phyloP scores from a whole-genome alignment of 306 rosid genomes.

The Notholithocarpus densiflorus region DNA sequence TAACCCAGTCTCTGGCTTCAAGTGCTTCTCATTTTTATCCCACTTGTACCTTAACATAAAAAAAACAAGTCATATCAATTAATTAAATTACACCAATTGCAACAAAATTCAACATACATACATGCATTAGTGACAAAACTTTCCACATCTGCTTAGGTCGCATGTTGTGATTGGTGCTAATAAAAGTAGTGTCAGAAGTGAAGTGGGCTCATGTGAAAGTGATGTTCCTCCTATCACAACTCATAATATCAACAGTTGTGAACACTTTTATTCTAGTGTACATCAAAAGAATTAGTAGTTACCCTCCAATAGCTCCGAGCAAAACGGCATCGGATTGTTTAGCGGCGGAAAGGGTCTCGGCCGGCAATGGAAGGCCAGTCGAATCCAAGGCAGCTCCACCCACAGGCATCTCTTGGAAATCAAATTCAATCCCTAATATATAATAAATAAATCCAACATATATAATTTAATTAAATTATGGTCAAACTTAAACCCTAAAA shows the following conservation, averaged over 20 bases:
- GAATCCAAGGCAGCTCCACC: conserved; percentile 93
- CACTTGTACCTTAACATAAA: conserved; percentile 59
- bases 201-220: too few relatives aligned
- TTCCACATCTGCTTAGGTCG: too few relatives aligned
- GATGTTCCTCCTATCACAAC: too few relatives aligned
- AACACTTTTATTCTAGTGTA: too few relatives aligned
- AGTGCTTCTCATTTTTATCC: conserved; percentile 68
- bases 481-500: background rate
- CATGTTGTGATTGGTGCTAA: too few relatives aligned
- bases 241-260: too few relatives aligned
- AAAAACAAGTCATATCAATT: background rate
- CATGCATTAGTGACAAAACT: background rate
- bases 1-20: conserved; percentile 93
- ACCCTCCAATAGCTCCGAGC: conserved; percentile 95
- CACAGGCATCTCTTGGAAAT: conserved; percentile 63
- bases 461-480: too few relatives aligned
- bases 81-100: background rate
- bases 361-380: conserved; percentile 81
- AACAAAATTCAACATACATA: background rate
- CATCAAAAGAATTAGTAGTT: background rate
- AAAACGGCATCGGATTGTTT: conserved; percentile 80
- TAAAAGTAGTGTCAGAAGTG: too few relatives aligned
- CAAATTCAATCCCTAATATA: conserved; percentile 58
- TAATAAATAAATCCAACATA: too few relatives aligned
- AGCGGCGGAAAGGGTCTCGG: conserved; percentile 65